A percentile compares a stretch with the other conserved stretches of the same genome.
phyloP scores from a whole-genome alignment of 1,284 basidiomycete genomes.

The Bondarzewia mesenterica region DNA sequence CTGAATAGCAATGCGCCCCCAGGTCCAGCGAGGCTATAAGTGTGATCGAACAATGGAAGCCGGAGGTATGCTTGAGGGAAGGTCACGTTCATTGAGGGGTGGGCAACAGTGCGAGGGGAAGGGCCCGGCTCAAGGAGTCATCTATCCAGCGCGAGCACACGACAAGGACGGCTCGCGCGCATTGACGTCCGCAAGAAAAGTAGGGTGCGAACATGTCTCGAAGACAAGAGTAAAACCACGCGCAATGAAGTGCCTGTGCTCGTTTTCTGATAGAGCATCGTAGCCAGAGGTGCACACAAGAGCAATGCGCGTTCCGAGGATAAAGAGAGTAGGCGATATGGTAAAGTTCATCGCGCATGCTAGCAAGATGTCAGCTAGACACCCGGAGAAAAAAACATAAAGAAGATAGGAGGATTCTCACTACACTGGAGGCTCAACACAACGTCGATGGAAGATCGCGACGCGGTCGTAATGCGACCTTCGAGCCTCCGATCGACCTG shows the following conservation, averaged over 20 bases:
- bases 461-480: constrained; percentile 26
- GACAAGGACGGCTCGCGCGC: constrained; percentile 3
- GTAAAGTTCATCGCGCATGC: constrained; percentile 19
- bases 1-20: no score
- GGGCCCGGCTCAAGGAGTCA: constrained; percentile 20
- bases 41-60: no score
- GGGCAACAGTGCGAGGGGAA: constrained; percentile 18
- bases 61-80: no score
- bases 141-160: constrained; percentile 16
- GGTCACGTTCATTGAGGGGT: no score
- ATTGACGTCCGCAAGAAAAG: not conserved
- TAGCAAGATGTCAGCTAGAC: not conserved
- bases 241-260: constrained; percentile 18
- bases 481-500: constrained; percentile 8
- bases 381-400: not conserved
- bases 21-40: no score
- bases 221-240: constrained; percentile 20
- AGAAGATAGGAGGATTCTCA: constrained; percentile 18
- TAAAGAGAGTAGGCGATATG: constrained; percentile 15
- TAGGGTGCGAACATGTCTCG: not conserved
- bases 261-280: not conserved
- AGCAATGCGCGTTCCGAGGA: constrained; percentile 11
- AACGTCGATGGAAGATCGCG: constrained; percentile 21
- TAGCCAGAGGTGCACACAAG: constrained; percentile 4
- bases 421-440: constrained; percentile 38